Percentiles rank a stretch among this genome's conserved stretches.
These are phyloP conservation scores for Naganishia friedmannii DNA, from an alignment of 768 basidiomycete genomes.

Conservation along the genomic window DNA sequence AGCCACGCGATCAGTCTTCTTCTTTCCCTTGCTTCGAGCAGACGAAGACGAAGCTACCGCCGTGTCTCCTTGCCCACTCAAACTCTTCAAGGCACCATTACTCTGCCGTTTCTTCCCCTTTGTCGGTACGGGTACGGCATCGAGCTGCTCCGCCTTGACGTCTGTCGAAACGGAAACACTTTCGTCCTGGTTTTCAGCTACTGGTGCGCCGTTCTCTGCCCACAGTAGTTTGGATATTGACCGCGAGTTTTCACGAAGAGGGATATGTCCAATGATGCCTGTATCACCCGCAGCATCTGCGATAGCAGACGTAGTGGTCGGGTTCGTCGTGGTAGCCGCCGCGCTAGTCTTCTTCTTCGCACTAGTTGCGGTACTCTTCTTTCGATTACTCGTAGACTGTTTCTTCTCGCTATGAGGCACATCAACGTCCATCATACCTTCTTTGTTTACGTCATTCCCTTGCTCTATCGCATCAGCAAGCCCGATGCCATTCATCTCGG, in stretches of 20 bases:
- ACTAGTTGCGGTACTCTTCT: background rate
- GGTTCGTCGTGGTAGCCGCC: background rate
- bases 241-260: conserved; percentile 18
- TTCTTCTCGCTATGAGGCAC: background rate
- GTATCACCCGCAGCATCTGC: background rate
- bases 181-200: background rate
- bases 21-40: conserved; percentile 1
- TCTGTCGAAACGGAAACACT: background rate
- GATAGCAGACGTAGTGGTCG: background rate
- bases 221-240: conserved; percentile 13
- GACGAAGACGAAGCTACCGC: background rate
- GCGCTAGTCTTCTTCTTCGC: background rate
- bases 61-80: background rate
- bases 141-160: background rate
- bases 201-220: conserved; percentile 1
- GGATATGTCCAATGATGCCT: conserved; percentile 16
- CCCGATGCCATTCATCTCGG: background rate
- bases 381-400: background rate
- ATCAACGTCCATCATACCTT: background rate
- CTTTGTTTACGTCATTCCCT: background rate
- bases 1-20: background rate
- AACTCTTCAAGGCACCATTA: conserved; percentile 11
- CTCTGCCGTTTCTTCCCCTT: conserved; percentile 23
- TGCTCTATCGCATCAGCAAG: background rate
- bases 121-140: background rate